Percentiles rank a stretch among this genome's conserved stretches.
These are phyloP conservation scores for Cyclotella atomus DNA, from an alignment of 108 stramenopile genomes.

Conservation along the genomic window DNA sequence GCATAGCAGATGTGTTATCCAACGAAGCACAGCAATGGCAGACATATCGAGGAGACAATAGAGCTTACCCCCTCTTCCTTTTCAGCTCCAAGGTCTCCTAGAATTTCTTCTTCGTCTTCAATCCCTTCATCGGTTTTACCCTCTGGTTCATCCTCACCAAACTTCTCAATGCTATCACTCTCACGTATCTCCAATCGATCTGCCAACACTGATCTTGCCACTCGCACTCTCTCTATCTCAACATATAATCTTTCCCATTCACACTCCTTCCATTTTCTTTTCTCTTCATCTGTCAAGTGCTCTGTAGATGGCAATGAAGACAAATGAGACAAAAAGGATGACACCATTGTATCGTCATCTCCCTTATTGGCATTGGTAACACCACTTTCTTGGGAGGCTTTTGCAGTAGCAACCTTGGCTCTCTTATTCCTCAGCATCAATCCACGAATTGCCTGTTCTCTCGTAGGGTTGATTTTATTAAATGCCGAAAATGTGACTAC, in stretches of 20 bases:
- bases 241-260: conserved; percentile 47
- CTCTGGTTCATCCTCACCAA: neutral
- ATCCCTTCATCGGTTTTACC: neutral
- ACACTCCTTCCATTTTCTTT: conserved; percentile 48
- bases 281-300: conserved; percentile 35
- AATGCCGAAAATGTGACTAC: conserved; percentile 45
- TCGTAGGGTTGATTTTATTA: conserved; percentile 47
- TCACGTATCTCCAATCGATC: conserved; percentile 17
- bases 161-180: conserved; percentile 16
- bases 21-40: neutral
- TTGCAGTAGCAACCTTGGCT: neutral
- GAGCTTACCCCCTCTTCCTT: conserved; percentile 22
- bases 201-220: conserved; percentile 13
- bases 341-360: conserved; percentile 24
- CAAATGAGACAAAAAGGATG: conserved; percentile 31
- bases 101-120: neutral
- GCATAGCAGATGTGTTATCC: neutral
- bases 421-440: conserved; percentile 6
- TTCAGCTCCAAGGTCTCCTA: neutral
- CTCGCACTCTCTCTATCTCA: conserved; percentile 40
- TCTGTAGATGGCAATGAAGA: conserved; percentile 17
- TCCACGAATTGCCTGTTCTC: conserved; percentile 46
- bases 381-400: neutral
- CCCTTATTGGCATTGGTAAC: neutral
- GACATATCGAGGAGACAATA: neutral